A percentile compares a stretch with the other conserved stretches of the same genome.
These are phyloP conservation scores for Hylodesmum podocarpum DNA, from an alignment of 306 rosid species.

Conservation along the genomic window DNA sequence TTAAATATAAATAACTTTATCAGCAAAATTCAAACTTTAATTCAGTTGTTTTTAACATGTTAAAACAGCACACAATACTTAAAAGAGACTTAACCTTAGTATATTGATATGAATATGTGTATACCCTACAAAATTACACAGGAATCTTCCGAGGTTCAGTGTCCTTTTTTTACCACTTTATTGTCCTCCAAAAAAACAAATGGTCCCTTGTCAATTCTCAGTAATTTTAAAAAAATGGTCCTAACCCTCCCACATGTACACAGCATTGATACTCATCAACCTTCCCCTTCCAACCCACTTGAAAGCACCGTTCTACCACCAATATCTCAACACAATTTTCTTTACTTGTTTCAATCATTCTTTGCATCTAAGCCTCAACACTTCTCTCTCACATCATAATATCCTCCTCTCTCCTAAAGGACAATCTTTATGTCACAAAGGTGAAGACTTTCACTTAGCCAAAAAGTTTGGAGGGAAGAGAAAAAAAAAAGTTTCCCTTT, in stretches of 20 bases:
- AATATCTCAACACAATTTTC: neutral
- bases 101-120: slow-evolving; percentile 7
- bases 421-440: slow-evolving; percentile 25
- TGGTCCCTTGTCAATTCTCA: slow-evolving; percentile 37
- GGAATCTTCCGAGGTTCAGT: slow-evolving; percentile 35
- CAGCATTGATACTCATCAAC: slow-evolving; percentile 43
- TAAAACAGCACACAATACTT: slow-evolving; percentile 19
- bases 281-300: slow-evolving; percentile 39
- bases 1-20: too few relatives aligned
- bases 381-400: neutral
- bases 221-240: slow-evolving; percentile 28
- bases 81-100: slow-evolving; percentile 8
- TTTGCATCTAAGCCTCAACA: slow-evolving; percentile 40
- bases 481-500: slow-evolving; percentile 3
- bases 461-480: slow-evolving; percentile 11
- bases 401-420: neutral
- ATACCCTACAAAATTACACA: slow-evolving; percentile 5
- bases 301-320: slow-evolving; percentile 51
- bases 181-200: slow-evolving; percentile 1
- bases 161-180: neutral
- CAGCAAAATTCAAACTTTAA: too few relatives aligned
- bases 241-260: slow-evolving; percentile 15
- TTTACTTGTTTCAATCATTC: slow-evolving; percentile 11
- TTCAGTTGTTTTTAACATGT: slow-evolving; percentile 1
- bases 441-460: slow-evolving; percentile 11